phyloP scores from a whole-genome alignment of 1,284 basidiomycete genomes.

The Melampsora larici-populina region DNA sequence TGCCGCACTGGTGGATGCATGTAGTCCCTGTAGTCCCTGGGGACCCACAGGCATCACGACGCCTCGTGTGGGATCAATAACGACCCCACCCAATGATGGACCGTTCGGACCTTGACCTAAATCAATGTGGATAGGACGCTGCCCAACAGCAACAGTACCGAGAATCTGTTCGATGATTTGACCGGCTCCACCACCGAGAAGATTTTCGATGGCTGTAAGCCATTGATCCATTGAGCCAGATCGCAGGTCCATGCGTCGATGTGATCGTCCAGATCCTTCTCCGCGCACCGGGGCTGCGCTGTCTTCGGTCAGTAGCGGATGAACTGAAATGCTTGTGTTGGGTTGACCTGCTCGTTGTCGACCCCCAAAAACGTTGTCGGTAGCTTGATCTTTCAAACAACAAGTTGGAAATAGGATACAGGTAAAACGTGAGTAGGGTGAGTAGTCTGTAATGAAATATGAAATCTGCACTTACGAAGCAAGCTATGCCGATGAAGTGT shows the following conservation, averaged over 20 bases:
- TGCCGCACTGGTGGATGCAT: slow-evolving; percentile 11
- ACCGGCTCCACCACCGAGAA: slow-evolving; percentile 74
- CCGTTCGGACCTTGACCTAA: slow-evolving; percentile 40
- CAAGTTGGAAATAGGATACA: neutral
- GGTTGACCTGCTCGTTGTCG: slow-evolving; percentile 28
- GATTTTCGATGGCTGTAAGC: slow-evolving; percentile 73
- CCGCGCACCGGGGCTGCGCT: slow-evolving; percentile 53
- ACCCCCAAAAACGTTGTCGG: slow-evolving; percentile 35
- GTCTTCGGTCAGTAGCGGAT: slow-evolving; percentile 73
- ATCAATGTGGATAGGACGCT: slow-evolving; percentile 43
- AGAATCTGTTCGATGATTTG: slow-evolving; percentile 76
- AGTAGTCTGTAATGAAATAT: neutral
- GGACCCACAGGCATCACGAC: slow-evolving; percentile 41
- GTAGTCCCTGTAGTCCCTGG: slow-evolving; percentile 14
- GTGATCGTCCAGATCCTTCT: slow-evolving; percentile 57
- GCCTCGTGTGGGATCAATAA: slow-evolving; percentile 39
- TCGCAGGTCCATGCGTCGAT: slow-evolving; percentile 59
- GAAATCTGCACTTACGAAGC: slow-evolving; percentile 23
- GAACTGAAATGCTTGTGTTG: slow-evolving; percentile 59
- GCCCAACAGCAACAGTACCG: slow-evolving; percentile 48
- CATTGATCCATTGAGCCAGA: slow-evolving; percentile 62
- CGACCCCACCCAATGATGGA: slow-evolving; percentile 41
- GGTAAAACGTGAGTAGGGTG: neutral
- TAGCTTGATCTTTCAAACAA: slow-evolving; percentile 31
- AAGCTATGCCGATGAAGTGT: slow-evolving; percentile 22